phyloP scores from a whole-genome alignment of 1,139 yeast species.

The Blastobotrys aristatus region DNA sequence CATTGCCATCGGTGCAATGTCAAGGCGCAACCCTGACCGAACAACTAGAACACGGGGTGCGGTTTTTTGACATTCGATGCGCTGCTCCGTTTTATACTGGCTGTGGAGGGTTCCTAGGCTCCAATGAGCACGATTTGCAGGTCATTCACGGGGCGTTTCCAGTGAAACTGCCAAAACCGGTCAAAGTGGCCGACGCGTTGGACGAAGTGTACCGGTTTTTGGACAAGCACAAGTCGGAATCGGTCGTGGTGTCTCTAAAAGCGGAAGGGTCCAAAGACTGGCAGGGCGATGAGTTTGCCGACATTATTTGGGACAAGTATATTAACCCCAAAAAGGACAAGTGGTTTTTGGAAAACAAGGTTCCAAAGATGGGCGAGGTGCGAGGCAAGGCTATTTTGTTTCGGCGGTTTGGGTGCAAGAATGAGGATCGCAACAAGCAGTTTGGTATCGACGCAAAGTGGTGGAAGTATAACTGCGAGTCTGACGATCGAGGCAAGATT shows the following conservation, averaged over 20 bases:
- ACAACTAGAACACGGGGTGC: slow-evolving; percentile 66
- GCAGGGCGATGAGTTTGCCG: slow-evolving; percentile 64
- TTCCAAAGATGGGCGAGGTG: slow-evolving; percentile 57
- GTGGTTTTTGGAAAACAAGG: slow-evolving; percentile 56
- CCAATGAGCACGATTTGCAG: slow-evolving; percentile 48
- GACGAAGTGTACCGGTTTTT: slow-evolving; percentile 58
- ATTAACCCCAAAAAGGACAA: slow-evolving; percentile 46
- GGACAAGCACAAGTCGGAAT: slow-evolving; percentile 49
- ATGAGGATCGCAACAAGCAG: slow-evolving; percentile 34
- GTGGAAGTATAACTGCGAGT: slow-evolving; percentile 65
- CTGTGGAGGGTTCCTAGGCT: slow-evolving; percentile 23
- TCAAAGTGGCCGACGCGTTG: slow-evolving; percentile 44
- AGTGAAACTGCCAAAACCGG: slow-evolving; percentile 57
- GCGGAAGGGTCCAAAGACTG: slow-evolving; percentile 69
- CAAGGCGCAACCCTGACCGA: slow-evolving; percentile 58
- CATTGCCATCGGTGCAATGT: slow-evolving; percentile 75
- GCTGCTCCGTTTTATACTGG: slow-evolving; percentile 51
- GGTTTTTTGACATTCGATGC: slow-evolving; percentile 66
- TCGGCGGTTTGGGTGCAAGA: slow-evolving; percentile 62
- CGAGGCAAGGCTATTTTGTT: slow-evolving; percentile 66
- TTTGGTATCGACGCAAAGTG: slow-evolving; percentile 66
- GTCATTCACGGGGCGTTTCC: slow-evolving; percentile 78
- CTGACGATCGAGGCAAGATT: slow-evolving; percentile 58
- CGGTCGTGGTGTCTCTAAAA: slow-evolving; percentile 63
- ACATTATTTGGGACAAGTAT: slow-evolving; percentile 58